phyloP scores from a whole-genome alignment of 345 rosid species.

The Populus tremula region DNA sequence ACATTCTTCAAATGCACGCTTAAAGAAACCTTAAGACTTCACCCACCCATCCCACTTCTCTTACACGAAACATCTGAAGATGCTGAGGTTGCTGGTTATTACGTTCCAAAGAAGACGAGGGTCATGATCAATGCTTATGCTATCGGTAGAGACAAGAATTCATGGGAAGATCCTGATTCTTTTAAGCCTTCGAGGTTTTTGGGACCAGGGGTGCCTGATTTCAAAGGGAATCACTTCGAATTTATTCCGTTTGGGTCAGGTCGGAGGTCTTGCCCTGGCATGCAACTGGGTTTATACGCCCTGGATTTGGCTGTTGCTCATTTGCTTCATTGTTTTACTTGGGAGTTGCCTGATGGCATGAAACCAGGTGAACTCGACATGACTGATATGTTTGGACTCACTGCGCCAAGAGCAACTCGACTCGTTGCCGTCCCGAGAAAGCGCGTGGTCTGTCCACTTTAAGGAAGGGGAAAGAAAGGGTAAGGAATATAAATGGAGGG shows the following conservation, averaged over 20 bases:
- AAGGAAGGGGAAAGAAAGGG: background rate
- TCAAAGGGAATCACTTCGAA: constrained; percentile 73
- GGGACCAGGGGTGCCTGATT: constrained; percentile 60
- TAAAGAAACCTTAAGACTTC: constrained; percentile 80
- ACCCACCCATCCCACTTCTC: constrained; percentile 94
- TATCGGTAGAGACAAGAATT: constrained; percentile 62
- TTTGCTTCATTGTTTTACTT: constrained; percentile 66
- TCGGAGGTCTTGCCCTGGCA: constrained; percentile 87
- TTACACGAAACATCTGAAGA: constrained; percentile 83
- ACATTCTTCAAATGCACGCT: constrained; percentile 57
- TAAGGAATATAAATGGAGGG: background rate
- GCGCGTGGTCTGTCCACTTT: constrained; percentile 52
- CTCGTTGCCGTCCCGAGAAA: constrained; percentile 58
- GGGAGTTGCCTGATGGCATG: constrained; percentile 90
- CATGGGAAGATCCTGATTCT: constrained; percentile 72
- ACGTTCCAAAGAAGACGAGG: constrained; percentile 61
- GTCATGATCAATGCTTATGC: constrained; percentile 79
- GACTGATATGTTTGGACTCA: constrained; percentile 79
- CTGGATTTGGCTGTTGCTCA: constrained; percentile 71
- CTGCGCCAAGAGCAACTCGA: constrained; percentile 72
- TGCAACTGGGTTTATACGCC: constrained; percentile 84
- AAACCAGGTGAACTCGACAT: constrained; percentile 81
- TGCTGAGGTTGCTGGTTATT: constrained; percentile 54
- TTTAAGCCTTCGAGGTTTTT: constrained; percentile 77
- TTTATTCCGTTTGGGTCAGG: constrained; percentile 92